Conservation (phyloP, 805 yeast species). For the Danielia reshetovae region DNA sequence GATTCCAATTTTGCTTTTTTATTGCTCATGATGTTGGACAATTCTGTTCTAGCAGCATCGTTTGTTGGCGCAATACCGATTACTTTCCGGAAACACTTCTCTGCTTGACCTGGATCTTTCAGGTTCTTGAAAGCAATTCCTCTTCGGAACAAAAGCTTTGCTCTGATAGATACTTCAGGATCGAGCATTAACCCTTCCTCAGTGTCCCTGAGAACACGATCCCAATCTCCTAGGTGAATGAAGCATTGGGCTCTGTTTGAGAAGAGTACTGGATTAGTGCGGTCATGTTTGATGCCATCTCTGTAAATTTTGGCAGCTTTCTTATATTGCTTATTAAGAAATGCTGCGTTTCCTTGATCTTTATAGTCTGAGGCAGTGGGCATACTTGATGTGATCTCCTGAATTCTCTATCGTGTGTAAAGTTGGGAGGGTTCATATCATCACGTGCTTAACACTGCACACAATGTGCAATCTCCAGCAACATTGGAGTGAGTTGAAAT, state of each 20-base stretch:
- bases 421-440: too few species aligned
- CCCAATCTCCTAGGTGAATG: constrained; percentile 47
- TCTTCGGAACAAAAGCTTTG: constrained; percentile 52
- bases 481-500: too few species aligned
- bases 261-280: constrained; percentile 50
- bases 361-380: constrained; percentile 29
- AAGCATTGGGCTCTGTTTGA: constrained; percentile 72
- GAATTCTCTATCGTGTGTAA: too few species aligned
- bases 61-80: constrained; percentile 41
- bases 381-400: too few species aligned
- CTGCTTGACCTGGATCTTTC: constrained; percentile 21
- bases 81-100: constrained; percentile 30
- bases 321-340: constrained; percentile 38
- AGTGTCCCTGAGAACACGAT: constrained; percentile 48
- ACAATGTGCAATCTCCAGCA: too few species aligned
- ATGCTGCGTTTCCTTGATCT: constrained; percentile 51
- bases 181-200: constrained; percentile 41
- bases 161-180: constrained; percentile 27
- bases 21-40: neutral
- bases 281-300: constrained; percentile 49
- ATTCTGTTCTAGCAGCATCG: constrained; percentile 20
- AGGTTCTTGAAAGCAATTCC: constrained; percentile 38
- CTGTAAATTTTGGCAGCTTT: constrained; percentile 53
- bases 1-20: neutral
- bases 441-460: too few species aligned